Evolutionary conservation across 1,139 yeast species (phyloP), one percentile per base, ranked within the genome.

Genomic region (Diutina pseudorugosa): DNA sequence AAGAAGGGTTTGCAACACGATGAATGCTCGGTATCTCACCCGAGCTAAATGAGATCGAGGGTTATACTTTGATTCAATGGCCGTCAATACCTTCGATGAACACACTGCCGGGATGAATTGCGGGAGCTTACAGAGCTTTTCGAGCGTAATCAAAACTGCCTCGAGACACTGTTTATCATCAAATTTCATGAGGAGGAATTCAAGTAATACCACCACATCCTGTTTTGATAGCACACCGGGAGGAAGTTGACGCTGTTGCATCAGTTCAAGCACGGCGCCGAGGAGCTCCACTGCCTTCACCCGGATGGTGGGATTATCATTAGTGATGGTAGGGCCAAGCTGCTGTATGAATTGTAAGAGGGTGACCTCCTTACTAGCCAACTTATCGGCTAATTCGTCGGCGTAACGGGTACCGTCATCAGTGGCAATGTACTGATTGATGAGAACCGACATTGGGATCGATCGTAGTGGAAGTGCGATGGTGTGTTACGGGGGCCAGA

Each of bases 161-260:
- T 68, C 69, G 36, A 82, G 63, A 51, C 85, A 74, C 6, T 72
- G 69, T 14, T 73, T 71, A 61, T 91, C 97, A 21, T 82, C 85
- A 43, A 88, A 64, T 57, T 91, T 83, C 36, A 80, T 80, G 33
- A 76, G 58, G 55, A 81, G 75, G 62, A 91, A 91, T 9, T 78
- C 80, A 23, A 80, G 64, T 52, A 91, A 72, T 14, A 89, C 96
- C 25, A 71, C 66, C 16, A 86, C 71, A 59, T 89, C 96, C 57
- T 83, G 84, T 47, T 75, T 73, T 16, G 77, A 67, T 25, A 89
- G 65, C 42, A 45, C 36, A 6, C 40, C 40, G 4, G 33, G 30
- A 11, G 30, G 19, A 11, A 12, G 30, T 14, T 16, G 20, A 7
- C 21, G 19, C 11, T n/a, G 18, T 16, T 27, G 20, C 14, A 45